Conservation (phyloP, 495 filamentous ascomycete genomes). For the Lentithecium fluviatile region DNA sequence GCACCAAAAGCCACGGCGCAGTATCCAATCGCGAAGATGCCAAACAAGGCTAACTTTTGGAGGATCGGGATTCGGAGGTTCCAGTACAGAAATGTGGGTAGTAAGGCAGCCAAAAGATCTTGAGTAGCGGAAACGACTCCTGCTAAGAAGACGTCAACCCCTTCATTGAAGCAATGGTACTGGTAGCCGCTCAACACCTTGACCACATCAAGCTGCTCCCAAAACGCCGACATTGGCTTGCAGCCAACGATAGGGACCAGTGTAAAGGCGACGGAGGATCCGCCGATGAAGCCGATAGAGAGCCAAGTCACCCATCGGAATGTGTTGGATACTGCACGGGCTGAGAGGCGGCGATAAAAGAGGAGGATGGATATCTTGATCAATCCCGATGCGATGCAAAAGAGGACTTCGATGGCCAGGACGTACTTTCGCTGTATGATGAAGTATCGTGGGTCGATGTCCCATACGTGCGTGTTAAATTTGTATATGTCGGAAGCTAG, state of each 20-base stretch:
- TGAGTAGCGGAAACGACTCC: conserved; percentile 24
- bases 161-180: conserved; percentile 31
- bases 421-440: conserved; percentile 14
- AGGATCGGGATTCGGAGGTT: conserved; percentile 29
- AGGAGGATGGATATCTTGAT: conserved; percentile 26
- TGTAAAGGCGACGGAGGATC: conserved; percentile 27
- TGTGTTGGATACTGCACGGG: conserved; percentile 7
- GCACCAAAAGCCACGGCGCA: conserved; percentile 7
- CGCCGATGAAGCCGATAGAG: conserved; percentile 25
- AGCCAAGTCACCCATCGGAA: conserved; percentile 23
- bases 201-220: conserved; percentile 22
- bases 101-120: conserved; percentile 25
- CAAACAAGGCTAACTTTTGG: conserved; percentile 30
- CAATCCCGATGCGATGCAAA: conserved; percentile 10
- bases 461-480: conserved; percentile 33
- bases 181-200: conserved; percentile 19
- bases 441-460: conserved; percentile 9
- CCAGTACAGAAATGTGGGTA: conserved; percentile 35
- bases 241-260: conserved; percentile 22
- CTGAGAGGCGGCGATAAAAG: conserved; percentile 33
- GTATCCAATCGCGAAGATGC: conserved; percentile 32
- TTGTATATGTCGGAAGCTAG: conserved; percentile 11
- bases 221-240: conserved; percentile 31
- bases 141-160: conserved; percentile 19
- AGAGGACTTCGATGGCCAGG: conserved; percentile 25